Conservation (phyloP, 2,329 filamentous ascomycete genomes). For the Colletotrichum filicis region DNA sequence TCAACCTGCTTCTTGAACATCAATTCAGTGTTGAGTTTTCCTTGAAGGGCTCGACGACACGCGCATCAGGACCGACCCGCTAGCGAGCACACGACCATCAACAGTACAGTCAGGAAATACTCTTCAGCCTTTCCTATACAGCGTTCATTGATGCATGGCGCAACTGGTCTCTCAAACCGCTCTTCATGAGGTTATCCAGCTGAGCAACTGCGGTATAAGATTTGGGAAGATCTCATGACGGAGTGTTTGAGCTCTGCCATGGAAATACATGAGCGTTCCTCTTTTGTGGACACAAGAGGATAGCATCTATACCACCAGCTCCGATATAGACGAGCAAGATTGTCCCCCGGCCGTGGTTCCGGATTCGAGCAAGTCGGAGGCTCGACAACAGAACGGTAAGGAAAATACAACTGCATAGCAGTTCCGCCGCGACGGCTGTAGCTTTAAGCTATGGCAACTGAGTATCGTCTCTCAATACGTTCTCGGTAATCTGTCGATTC, state of each 20-base stretch:
- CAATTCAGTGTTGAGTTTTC: not conserved
- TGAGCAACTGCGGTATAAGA: too few species aligned
- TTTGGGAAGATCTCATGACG: too few species aligned
- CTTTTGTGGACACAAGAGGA: too few species aligned
- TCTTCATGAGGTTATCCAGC: too few species aligned
- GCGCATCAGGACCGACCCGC: not conserved
- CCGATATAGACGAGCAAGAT: not conserved
- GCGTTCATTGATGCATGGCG: not conserved
- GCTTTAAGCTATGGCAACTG: constrained; percentile 69
- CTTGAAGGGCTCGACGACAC: not conserved
- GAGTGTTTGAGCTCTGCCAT: too few species aligned
- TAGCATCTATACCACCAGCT: not conserved
- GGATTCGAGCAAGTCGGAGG: not conserved
- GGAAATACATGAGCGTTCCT: too few species aligned
- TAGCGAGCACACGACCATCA: not conserved
- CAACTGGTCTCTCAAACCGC: not conserved
- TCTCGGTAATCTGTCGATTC: constrained; percentile 82
- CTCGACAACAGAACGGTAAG: not conserved
- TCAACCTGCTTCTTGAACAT: not conserved
- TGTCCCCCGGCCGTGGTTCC: not conserved
- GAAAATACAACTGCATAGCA: constrained; percentile 24
- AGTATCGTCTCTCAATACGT: constrained; percentile 72
- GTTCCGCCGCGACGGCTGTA: constrained; percentile 65
- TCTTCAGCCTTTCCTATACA: not conserved
- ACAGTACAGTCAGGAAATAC: not conserved